Evolutionary conservation across 805 yeast genomes (phyloP), one percentile per base, ranked within the genome.

Genomic region (Zygosaccharomyces bisporus): DNA sequence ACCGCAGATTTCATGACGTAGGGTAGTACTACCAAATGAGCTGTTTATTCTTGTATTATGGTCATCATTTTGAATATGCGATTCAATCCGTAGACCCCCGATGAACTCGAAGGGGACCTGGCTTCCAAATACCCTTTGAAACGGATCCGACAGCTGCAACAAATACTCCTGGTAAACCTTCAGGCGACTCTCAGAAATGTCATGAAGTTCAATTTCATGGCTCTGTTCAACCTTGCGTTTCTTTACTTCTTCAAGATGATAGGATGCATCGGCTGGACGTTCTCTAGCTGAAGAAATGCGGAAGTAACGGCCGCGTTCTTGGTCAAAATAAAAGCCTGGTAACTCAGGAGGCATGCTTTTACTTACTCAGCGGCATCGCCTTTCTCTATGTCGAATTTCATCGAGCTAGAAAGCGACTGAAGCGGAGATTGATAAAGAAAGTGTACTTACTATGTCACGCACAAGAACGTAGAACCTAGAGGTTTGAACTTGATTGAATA

Each of bases 291-390:
- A 18, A 8, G 48, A 24, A 9, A 35, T 24, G 3, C 37, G 55
- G 41, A 62, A 62, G 41, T 62, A 62, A 16, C 60, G 51, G 20
- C 52, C 51, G 14, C 49, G 51, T 30, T 46, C 54, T 19, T 49
- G 44, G 44, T 62, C 64, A 38, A 44, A 62, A 32, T 58, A 56
- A 19, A 56, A 55, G 3, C 65, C 67, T 16, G 66, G 66, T 24
- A 61, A 29, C 12, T 53, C 45, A n/a, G 51, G 49, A 16, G 45
- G 43, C 53, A 46, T 46, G 14, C 5, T 23, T 12, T 16, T 7
- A 10, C 13, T 6, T 6, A 25, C 18, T 23, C 1, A 6, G n/a
- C 14, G 9, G 39, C n/a, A 3, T n/a, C 31, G 4, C 14, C 7
- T 6, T 10, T n/a, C 25, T 6, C 6, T 21, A 6, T 6, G 9